These are phyloP conservation scores for Dittrichia graveolens DNA, from an alignment of 129 eudicot species.

Conservation along the genomic window DNA sequence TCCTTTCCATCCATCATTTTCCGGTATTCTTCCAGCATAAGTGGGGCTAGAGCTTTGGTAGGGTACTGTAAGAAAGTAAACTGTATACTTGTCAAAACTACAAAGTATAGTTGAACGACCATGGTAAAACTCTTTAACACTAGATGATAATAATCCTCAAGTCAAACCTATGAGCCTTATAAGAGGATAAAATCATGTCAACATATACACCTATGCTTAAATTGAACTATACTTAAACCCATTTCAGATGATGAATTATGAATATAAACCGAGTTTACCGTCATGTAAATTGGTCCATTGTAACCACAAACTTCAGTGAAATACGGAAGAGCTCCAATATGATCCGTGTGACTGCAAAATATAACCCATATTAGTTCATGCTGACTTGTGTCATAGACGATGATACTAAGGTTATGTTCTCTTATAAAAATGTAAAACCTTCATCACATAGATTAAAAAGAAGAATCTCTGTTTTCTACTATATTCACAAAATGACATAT, in stretches of 20 bases:
- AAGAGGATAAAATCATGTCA: neutral
- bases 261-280: conserved; percentile 54
- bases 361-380: conserved; percentile 14
- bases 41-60: conserved; percentile 89
- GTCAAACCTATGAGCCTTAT: neutral
- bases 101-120: neutral
- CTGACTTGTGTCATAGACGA: neutral
- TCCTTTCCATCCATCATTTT: conserved; percentile 91
- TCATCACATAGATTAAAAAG: neutral
- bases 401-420: neutral
- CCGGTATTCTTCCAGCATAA: conserved; percentile 88
- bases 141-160: neutral
- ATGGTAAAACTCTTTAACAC: neutral
- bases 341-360: conserved; percentile 87
- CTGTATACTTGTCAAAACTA: conserved; percentile 2
- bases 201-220: neutral
- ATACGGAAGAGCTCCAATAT: conserved; percentile 94
- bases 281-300: conserved; percentile 92
- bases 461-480: neutral
- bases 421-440: too few species aligned
- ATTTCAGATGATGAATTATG: conserved; percentile 11
- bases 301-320: conserved; percentile 98
- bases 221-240: neutral
- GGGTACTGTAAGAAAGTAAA: conserved; percentile 62
- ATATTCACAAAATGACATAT: neutral